A percentile compares a stretch with the other conserved stretches of the same genome.
Evolutionary conservation across 164 flowering plant species (phyloP).

Genomic region (Chimonanthus salicifolius): DNA sequence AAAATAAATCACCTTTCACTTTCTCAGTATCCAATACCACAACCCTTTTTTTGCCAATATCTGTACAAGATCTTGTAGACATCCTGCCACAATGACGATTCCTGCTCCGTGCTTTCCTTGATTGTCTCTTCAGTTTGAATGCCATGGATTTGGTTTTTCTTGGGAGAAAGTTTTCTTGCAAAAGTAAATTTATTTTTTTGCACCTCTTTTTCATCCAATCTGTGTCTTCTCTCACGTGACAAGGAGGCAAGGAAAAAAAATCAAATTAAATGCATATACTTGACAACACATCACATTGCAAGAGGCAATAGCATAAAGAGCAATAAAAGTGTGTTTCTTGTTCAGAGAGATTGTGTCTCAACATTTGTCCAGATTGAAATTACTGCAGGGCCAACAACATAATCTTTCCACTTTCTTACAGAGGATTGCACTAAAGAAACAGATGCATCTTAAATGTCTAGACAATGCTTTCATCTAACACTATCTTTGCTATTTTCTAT

Average conservation of each 20-base stretch:
- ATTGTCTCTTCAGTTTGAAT: constrained; percentile 47
- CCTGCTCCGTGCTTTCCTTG: constrained; percentile 79
- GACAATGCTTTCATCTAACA: not conserved
- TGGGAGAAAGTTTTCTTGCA: constrained; percentile 67
- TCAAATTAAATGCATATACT: not conserved
- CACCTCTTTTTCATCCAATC: not conserved
- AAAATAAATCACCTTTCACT: constrained; percentile 17
- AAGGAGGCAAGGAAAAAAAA: not conserved
- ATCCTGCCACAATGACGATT: constrained; percentile 54
- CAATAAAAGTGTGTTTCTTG: not conserved
- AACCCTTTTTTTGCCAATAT: constrained; percentile 71
- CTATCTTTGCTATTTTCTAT: not conserved
- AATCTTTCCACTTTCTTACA: not conserved
- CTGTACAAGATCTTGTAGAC: constrained; percentile 58
- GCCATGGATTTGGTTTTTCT: constrained; percentile 29
- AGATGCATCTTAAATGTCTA: not conserved
- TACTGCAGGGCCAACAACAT: not conserved
- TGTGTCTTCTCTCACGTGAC: constrained; percentile 1
- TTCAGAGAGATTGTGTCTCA: not conserved
- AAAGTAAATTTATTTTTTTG: not conserved
- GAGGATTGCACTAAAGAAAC: not conserved
- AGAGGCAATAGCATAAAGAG: not conserved
- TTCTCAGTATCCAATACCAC: constrained; percentile 40
- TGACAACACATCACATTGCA: not conserved
- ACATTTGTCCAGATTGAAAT: not conserved